Evolutionary conservation across 345 rosid genomes (phyloP).

Genomic region (Citrus unshiu): DNA sequence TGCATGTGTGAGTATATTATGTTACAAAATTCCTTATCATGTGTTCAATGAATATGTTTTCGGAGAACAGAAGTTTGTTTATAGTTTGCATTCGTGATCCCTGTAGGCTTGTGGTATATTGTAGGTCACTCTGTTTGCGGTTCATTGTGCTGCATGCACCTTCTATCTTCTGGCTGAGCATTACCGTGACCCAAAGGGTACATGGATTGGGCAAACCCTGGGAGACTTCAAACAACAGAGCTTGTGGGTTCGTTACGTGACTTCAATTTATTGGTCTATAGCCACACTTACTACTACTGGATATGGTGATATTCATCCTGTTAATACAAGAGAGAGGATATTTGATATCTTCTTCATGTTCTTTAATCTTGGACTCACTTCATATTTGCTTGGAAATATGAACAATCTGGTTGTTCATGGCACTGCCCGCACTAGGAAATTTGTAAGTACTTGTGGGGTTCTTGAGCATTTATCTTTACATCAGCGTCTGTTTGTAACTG

Average conservation of each 20-base stretch:
- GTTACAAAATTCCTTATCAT: background rate
- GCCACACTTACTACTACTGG: slow-evolving; percentile 80
- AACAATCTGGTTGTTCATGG: slow-evolving; percentile 82
- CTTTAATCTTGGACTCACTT: slow-evolving; percentile 63
- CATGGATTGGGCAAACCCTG: slow-evolving; percentile 59
- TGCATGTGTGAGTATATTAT: slow-evolving; percentile 48
- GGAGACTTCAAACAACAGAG: slow-evolving; percentile 30
- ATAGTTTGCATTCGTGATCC: background rate
- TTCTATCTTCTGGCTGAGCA: slow-evolving; percentile 50
- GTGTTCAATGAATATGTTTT: background rate
- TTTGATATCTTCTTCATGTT: slow-evolving; percentile 61
- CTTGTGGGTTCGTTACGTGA: slow-evolving; percentile 45
- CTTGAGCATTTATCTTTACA: background rate
- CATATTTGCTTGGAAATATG: slow-evolving; percentile 88
- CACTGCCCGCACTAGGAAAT: slow-evolving; percentile 72
- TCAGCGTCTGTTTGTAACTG: background rate
- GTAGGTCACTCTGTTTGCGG: slow-evolving; percentile 75
- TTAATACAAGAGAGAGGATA: slow-evolving; percentile 56
- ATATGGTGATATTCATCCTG: slow-evolving; percentile 85
- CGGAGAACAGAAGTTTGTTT: background rate
- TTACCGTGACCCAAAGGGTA: slow-evolving; percentile 38
- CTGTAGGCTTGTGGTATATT: slow-evolving; percentile 2
- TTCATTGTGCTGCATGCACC: slow-evolving; percentile 77
- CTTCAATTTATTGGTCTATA: slow-evolving; percentile 80
- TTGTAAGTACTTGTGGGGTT: slow-evolving; percentile 49